These are phyloP conservation scores for Starmerella etchellsii DNA, from an alignment of 805 yeast genomes.

Conservation along the genomic window DNA sequence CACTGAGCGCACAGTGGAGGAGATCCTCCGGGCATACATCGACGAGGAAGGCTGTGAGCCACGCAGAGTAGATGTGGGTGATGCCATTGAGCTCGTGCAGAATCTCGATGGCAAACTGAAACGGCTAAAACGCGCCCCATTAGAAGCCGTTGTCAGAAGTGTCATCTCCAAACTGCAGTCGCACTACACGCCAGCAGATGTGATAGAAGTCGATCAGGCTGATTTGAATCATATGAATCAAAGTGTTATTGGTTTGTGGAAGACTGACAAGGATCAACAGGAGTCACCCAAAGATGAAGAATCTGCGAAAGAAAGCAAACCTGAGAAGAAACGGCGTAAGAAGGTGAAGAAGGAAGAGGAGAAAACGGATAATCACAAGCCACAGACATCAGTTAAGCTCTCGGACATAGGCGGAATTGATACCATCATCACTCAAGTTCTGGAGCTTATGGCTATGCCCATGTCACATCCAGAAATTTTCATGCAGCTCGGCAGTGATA, in stretches of 20 bases:
- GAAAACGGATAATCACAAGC: constrained; percentile 26
- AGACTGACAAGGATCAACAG: constrained; percentile 11
- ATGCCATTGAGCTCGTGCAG: constrained; percentile 34
- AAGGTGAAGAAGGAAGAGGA: constrained; percentile 2
- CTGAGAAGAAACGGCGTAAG: constrained; percentile 4
- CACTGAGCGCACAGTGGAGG: constrained; percentile 21
- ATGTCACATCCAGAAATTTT: constrained; percentile 89
- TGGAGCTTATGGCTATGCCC: constrained; percentile 87
- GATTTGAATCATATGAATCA: constrained; percentile 64
- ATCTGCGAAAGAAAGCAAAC: neutral
- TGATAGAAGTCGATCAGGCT: constrained; percentile 44
- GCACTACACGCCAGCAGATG: constrained; percentile 28
- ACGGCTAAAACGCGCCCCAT: constrained; percentile 50
- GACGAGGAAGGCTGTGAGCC: constrained; percentile 31
- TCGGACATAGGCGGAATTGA: constrained; percentile 83
- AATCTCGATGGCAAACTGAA: constrained; percentile 51
- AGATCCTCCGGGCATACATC: constrained; percentile 22
- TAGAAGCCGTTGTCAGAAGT: constrained; percentile 53
- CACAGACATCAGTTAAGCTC: constrained; percentile 46
- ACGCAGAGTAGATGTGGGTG: constrained; percentile 10
- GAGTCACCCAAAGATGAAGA: constrained; percentile 5
- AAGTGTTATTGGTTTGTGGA: constrained; percentile 63
- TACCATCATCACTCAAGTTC: constrained; percentile 65
- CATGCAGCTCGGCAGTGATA: constrained; percentile 76
- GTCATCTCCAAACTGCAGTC: constrained; percentile 45